Percentiles rank a stretch among this genome's conserved stretches.
Evolutionary conservation across 202 grass and related monocot genomes (phyloP).

Genomic region (Carex arenaria): DNA sequence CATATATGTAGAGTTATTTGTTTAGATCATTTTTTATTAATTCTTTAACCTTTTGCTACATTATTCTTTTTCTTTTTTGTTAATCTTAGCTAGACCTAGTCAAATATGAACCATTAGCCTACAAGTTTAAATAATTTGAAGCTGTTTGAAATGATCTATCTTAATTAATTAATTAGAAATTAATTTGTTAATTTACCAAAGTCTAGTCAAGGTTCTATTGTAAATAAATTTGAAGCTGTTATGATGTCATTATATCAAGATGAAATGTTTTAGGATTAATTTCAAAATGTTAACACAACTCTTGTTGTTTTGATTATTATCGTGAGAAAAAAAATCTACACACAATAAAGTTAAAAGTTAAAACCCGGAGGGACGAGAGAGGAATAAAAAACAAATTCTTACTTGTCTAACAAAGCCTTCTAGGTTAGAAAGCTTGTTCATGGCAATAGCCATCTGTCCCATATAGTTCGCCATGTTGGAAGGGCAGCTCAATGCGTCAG

Average conservation of each 20-base stretch:
- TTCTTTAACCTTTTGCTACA: not conserved
- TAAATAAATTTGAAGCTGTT: too few relatives aligned
- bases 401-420: slow-evolving; percentile 86
- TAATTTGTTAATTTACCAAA: slow-evolving; percentile 6
- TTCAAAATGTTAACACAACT: not conserved
- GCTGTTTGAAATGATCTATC: not conserved
- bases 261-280: not conserved
- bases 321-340: not conserved
- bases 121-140: slow-evolving; percentile 1
- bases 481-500: slow-evolving; percentile 65
- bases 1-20: not conserved
- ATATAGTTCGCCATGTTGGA: slow-evolving; percentile 90
- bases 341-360: not conserved
- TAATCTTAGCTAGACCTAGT: not conserved
- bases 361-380: not conserved
- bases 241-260: not conserved
- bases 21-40: not conserved
- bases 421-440: slow-evolving; percentile 83
- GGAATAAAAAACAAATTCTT: not conserved
- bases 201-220: not conserved
- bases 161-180: not conserved
- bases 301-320: not conserved
- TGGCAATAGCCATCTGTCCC: slow-evolving; percentile 77
- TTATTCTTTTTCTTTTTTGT: not conserved
- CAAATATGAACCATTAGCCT: not conserved